Conservation (phyloP, 176 grass and related monocot species). For the Stipa capillata region DNA sequence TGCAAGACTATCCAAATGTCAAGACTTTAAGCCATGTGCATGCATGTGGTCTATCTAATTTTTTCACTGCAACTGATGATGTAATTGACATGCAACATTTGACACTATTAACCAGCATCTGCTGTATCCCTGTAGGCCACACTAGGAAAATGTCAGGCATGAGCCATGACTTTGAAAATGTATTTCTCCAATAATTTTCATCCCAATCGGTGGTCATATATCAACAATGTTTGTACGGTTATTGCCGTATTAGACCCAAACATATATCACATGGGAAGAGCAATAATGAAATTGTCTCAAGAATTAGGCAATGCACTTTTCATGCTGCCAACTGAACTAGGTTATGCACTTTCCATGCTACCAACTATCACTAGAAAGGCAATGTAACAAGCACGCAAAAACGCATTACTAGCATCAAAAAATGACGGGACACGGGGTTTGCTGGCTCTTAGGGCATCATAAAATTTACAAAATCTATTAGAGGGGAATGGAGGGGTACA, state of each 20-base stretch:
- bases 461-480: neutral
- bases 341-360: neutral
- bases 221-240: neutral
- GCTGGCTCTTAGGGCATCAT: neutral
- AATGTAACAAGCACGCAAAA: neutral
- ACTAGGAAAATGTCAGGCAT: neutral
- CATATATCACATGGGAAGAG: neutral
- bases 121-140: neutral
- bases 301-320: neutral
- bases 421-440: neutral
- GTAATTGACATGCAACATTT: conserved; percentile 1
- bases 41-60: conserved; percentile 19
- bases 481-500: neutral
- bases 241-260: conserved; percentile 18
- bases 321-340: conserved; percentile 12
- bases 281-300: conserved; percentile 2
- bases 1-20: neutral
- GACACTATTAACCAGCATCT: neutral
- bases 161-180: neutral
- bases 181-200: neutral
- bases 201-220: neutral
- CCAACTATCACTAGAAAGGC: conserved; percentile 1
- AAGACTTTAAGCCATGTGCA: conserved; percentile 22
- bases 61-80: neutral
- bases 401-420: neutral